These are phyloP conservation scores for Saccharomycopsis sp. DNA, from an alignment of 805 yeast genomes.

Conservation along the genomic window DNA sequence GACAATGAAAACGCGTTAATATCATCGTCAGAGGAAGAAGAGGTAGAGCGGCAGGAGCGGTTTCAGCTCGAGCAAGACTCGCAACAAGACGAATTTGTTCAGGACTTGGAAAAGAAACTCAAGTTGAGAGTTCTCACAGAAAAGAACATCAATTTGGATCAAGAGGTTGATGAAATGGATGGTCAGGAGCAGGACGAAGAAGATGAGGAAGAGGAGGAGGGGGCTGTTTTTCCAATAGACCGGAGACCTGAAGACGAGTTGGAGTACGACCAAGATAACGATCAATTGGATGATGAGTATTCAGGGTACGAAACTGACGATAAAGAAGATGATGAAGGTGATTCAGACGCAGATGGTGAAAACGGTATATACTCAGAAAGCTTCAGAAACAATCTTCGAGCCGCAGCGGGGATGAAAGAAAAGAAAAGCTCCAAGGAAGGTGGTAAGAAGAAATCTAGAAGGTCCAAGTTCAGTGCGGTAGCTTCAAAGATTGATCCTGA, in stretches of 20 bases:
- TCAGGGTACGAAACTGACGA: slow-evolving; percentile 1
- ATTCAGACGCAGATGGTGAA: slow-evolving; percentile 28
- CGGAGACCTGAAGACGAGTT: slow-evolving; percentile 12
- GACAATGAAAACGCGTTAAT: slow-evolving; percentile 5
- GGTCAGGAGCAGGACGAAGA: slow-evolving; percentile 24
- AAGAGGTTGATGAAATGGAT: slow-evolving; percentile 27
- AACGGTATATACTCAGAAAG: slow-evolving; percentile 24
- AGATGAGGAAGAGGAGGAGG: slow-evolving; percentile 24
- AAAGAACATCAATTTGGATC: no score
- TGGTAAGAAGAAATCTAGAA: neutral
- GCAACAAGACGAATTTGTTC: slow-evolving; percentile 20
- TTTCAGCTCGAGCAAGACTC: no score
- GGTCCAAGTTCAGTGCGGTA: slow-evolving; percentile 25
- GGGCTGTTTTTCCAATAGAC: slow-evolving; percentile 24
- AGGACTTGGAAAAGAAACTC: slow-evolving; percentile 28
- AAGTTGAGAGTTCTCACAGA: slow-evolving; percentile 22
- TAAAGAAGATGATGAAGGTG: slow-evolving; percentile 28
- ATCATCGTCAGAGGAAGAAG: neutral
- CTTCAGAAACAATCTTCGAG: slow-evolving; percentile 56
- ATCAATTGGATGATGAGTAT: slow-evolving; percentile 21
- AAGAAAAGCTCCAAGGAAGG: slow-evolving; percentile 27
- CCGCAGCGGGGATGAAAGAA: slow-evolving; percentile 50
- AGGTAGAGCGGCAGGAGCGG: slow-evolving; percentile 16
- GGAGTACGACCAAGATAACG: slow-evolving; percentile 23
- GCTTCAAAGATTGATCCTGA: slow-evolving; percentile 57